A percentile compares a stretch with the other conserved stretches of the same genome.
phyloP scores from a whole-genome alignment of 768 basidiomycete species.

The Suillus sp. region DNA sequence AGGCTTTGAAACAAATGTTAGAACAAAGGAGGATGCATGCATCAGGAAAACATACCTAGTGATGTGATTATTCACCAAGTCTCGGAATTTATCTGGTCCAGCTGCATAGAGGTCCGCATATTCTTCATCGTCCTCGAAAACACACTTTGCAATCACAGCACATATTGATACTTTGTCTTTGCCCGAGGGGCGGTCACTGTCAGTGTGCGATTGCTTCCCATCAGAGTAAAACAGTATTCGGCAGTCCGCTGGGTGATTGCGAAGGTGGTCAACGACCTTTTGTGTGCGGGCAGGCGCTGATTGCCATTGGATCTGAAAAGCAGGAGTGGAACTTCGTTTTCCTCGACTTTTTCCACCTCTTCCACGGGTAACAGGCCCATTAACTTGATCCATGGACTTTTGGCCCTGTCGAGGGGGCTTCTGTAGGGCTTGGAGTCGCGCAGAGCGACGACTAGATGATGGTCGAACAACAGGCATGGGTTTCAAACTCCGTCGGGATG shows the following conservation, averaged over 20 bases:
- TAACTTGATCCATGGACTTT: too few species aligned
- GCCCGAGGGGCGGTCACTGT: slow-evolving; percentile 12
- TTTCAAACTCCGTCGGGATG: too few species aligned
- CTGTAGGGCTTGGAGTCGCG: too few species aligned
- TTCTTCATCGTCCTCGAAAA: slow-evolving; percentile 5
- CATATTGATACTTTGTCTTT: slow-evolving; percentile 12
- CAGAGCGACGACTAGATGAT: too few species aligned
- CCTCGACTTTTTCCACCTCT: too few species aligned
- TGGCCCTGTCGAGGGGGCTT: too few species aligned
- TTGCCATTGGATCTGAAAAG: too few species aligned
- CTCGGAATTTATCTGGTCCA: background rate
- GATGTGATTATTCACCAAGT: slow-evolving; percentile 9
- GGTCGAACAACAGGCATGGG: too few species aligned
- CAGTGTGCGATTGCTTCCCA: slow-evolving; percentile 4
- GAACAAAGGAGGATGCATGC: background rate
- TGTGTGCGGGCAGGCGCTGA: too few species aligned
- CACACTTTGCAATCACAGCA: slow-evolving; percentile 10
- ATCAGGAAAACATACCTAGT: background rate
- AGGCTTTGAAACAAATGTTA: background rate
- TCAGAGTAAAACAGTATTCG: slow-evolving; percentile 1
- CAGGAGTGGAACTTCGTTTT: too few species aligned
- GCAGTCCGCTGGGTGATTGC: slow-evolving; percentile 2
- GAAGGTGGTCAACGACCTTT: background rate
- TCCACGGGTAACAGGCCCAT: too few species aligned
- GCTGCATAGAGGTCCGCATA: slow-evolving; percentile 1